Evolutionary conservation across 768 basidiomycete genomes (phyloP).

Genomic region (Pilatotrama ljubarskyi): DNA sequence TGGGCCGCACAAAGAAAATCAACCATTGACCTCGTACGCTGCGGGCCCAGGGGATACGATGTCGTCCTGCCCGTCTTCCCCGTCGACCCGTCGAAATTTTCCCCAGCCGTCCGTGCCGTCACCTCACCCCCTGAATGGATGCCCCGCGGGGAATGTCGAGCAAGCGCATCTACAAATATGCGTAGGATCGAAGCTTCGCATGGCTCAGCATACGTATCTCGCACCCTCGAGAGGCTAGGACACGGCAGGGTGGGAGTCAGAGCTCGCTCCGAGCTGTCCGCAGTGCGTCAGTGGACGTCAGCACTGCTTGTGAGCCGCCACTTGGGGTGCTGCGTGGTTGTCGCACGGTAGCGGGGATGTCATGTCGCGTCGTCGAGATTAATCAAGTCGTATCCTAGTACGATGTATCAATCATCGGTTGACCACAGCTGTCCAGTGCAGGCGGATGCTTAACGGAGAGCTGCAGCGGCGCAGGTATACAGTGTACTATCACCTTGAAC

Average conservation of each 20-base stretch:
- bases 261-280: not conserved
- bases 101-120: not conserved
- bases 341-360: not conserved
- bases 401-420: too few species aligned
- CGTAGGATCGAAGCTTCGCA: not conserved
- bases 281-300: not conserved
- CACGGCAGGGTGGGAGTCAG: not conserved
- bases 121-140: not conserved
- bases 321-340: not conserved
- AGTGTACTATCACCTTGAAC: too few species aligned
- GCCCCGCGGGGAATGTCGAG: not conserved
- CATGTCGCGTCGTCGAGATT: not conserved
- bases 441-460: too few species aligned
- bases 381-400: not conserved
- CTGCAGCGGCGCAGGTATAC: too few species aligned
- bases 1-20: constrained; percentile 79
- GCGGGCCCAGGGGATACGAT: not conserved
- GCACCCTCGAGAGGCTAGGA: not conserved
- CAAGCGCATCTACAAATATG: not conserved
- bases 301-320: not conserved
- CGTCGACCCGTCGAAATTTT: not conserved
- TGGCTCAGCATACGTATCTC: not conserved
- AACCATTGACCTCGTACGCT: constrained; percentile 52
- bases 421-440: too few species aligned
- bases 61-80: not conserved